Base-by-base conservation (phyloP, 176 grass and related monocot species). In the Panicum miliaceum region DNA sequence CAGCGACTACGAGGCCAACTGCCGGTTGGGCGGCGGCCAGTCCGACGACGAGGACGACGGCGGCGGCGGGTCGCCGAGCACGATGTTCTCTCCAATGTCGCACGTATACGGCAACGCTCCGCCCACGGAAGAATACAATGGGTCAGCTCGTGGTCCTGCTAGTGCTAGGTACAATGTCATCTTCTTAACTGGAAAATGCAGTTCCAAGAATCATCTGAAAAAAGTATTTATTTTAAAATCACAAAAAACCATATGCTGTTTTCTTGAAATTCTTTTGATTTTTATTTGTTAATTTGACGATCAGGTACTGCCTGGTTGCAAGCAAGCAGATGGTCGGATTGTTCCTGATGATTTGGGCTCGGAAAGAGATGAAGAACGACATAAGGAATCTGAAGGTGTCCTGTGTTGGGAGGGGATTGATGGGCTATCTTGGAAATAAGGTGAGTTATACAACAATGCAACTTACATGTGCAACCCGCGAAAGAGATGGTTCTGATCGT, bases 391-490 rank as follows among this genome's bases (percentile, higher is more conserved):
- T 97, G 18, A 97, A 97, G 78, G 94, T 97, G 14, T 97, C 94
- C 20, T 97, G 94, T 54, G 86, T 97, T 54, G 94, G 94, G 38
- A 88, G 94, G 75, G 94, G 94, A 48, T 73, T 97, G 60, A 97
- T 97, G 94, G 94, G 94, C 27, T 97, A 97, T 81, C 94, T 97
- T 63, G 94, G 94, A 26, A 97, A 97, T 68, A 97, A 97, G 94
- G 94, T 94, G 78, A 43, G 8, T 8, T 61, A 76, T 77, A 0
- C 10, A 69, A n/a, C 77, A n/a, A 5, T 12, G 1, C 3, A 27
- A 13, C 14, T 48, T 20, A n/a, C 41, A 38, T 8, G 10, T 52
- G 20, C 12, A 36, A 53, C 2, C 25, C 2, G 54, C 0, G 4
- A 48, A 51, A 64, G 8, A 26, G 0, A 32, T 78, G 63, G 12